Evolutionary conservation across 768 basidiomycete genomes (phyloP).

Genomic region (Leucocoprinus leucothites): DNA sequence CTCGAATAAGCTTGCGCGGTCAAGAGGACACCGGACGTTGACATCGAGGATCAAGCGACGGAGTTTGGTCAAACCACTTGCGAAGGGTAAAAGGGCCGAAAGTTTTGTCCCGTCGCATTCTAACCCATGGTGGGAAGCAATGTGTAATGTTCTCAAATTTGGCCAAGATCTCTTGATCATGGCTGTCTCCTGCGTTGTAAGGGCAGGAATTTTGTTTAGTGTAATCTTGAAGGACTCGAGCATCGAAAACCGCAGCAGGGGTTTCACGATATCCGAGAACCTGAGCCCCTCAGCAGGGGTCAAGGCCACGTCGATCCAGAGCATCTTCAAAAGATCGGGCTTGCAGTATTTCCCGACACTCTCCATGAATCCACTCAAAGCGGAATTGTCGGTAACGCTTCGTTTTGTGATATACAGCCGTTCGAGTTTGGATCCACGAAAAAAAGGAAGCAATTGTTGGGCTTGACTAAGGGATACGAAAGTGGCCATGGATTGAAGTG

Average conservation of each 20-base stretch:
- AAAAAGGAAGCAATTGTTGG: background rate
- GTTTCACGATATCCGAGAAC: too few species aligned
- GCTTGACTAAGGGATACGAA: too few species aligned
- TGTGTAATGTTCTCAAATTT: background rate
- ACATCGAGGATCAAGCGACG: background rate
- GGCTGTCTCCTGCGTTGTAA: too few species aligned
- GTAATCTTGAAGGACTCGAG: too few species aligned
- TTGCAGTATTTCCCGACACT: background rate
- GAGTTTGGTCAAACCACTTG: background rate
- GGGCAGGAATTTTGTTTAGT: too few species aligned
- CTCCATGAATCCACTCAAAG: background rate
- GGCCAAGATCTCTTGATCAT: background rate
- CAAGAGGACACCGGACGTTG: background rate
- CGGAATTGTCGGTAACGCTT: background rate
- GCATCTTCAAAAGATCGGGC: background rate
- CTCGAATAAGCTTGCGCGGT: background rate
- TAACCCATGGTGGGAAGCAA: background rate
- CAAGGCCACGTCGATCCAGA: too few species aligned
- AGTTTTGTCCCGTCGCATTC: background rate
- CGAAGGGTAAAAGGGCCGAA: background rate
- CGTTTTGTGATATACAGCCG: background rate
- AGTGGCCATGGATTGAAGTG: too few species aligned
- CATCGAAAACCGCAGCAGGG: too few species aligned
- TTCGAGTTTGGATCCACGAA: background rate
- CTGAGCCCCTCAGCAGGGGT: too few species aligned